These are phyloP conservation scores for Alternaria metachromatica DNA, from an alignment of 2,329 filamentous ascomycete genomes.

Conservation along the genomic window DNA sequence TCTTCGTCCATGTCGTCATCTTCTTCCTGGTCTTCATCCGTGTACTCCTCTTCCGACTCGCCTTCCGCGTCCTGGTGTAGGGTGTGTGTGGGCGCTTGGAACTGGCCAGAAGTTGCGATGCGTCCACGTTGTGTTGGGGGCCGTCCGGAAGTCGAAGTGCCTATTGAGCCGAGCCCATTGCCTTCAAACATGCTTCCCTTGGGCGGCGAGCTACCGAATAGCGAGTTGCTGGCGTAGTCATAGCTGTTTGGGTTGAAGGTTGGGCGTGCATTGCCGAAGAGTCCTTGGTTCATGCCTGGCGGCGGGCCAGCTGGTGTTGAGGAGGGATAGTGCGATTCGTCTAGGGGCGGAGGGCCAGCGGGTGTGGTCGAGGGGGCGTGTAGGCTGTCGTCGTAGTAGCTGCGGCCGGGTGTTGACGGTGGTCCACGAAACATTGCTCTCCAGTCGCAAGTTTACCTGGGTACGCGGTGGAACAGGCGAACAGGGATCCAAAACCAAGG, in stretches of 20 bases:
- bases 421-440: slow-evolving; percentile 46
- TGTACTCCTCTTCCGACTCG: slow-evolving; percentile 42
- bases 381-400: slow-evolving; percentile 32
- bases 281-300: slow-evolving; percentile 50
- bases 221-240: slow-evolving; percentile 25
- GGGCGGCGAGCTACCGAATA: slow-evolving; percentile 45
- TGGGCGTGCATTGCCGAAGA: slow-evolving; percentile 61
- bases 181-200: slow-evolving; percentile 37
- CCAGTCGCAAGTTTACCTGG: neutral
- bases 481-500: slow-evolving; percentile 11
- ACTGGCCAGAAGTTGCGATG: slow-evolving; percentile 27
- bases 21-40: slow-evolving; percentile 34
- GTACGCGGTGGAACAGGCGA: slow-evolving; percentile 1
- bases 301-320: slow-evolving; percentile 64
- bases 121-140: slow-evolving; percentile 39
- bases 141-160: slow-evolving; percentile 36
- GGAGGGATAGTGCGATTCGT: slow-evolving; percentile 52
- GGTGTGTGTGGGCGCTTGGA: slow-evolving; percentile 41
- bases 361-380: slow-evolving; percentile 62
- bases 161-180: slow-evolving; percentile 34
- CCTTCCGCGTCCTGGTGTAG: slow-evolving; percentile 40
- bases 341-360: slow-evolving; percentile 60
- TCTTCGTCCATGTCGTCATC: slow-evolving; percentile 46
- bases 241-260: slow-evolving; percentile 28
- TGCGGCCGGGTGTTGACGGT: slow-evolving; percentile 46